Conservation (phyloP, 148 eudicot species). For the Selenicereus undatus region DNA sequence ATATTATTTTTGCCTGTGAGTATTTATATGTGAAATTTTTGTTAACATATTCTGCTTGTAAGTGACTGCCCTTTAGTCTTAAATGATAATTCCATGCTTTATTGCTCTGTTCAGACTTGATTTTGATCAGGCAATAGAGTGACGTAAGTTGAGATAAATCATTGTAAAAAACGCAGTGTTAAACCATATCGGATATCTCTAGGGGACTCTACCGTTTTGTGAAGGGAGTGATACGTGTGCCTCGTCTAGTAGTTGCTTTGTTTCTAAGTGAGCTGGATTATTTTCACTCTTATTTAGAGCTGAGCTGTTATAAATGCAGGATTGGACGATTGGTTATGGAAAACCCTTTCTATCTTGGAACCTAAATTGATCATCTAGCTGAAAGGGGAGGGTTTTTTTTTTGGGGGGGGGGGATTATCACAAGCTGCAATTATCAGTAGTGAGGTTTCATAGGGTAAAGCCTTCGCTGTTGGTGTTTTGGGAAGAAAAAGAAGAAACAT, state of each 20-base stretch:
- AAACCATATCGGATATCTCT: neutral
- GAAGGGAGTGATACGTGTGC: neutral
- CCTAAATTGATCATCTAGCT: neutral
- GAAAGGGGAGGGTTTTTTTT: neutral
- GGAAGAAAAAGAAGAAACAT: no score
- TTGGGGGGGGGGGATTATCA: neutral
- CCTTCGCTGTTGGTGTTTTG: neutral
- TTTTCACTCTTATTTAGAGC: neutral
- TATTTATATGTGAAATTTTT: neutral
- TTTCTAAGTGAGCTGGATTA: neutral
- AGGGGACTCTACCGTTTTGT: neutral
- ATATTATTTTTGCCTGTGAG: neutral
- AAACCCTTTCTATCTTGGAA: no score
- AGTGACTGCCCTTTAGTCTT: neutral
- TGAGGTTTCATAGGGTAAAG: neutral
- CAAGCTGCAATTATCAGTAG: neutral
- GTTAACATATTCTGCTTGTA: neutral
- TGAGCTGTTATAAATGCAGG: neutral
- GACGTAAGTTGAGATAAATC: neutral
- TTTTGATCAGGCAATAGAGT: neutral
- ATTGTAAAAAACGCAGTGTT: neutral
- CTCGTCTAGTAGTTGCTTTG: neutral
- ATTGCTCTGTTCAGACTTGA: neutral
- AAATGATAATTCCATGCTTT: neutral
- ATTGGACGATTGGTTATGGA: no score